Evolutionary conservation across 2,329 filamentous ascomycete species (phyloP), one percentile per base, ranked within the genome.

Genomic region (Penicillium sp.): DNA sequence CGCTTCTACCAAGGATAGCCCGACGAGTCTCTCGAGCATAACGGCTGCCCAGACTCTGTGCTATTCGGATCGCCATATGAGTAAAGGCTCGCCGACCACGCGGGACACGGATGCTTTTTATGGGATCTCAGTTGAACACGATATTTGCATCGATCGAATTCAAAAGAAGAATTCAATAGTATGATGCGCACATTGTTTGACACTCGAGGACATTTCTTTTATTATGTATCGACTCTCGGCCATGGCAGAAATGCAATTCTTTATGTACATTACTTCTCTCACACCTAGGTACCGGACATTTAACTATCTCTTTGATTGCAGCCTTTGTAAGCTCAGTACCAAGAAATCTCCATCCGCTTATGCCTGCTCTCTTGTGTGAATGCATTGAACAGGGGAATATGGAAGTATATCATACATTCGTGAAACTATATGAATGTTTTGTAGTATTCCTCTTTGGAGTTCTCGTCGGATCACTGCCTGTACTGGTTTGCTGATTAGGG

Each of bases 91-190:
- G n/a, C 25, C 25, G 11, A 49, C 13, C 11, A 57, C 55, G 12
- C 39, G 54, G n/a, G 57, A 61, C 11, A 51, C 50, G 3, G 51
- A 58, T 12, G 31, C 42, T 10, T 54, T 52, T 13, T 54, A 57
- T 27, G 64, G 59, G 1, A 68, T 68, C 22, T 44, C 57, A 2
- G 61, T 68, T 14, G 65, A 63, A 30, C 63, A 64, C 46, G 61
- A 66, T 36, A 62, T 67, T 31, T 64, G 59, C 3, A 52, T 68
- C 10, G 43, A 57, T 12, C 64, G 59, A 36, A 31, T 38, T 9
- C 53, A 42, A 18, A 41, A 36, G 30, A 46, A 52, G 7, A 39
- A 42, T 22, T 54, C 50, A 5, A 27, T 52, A 4, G 54, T 56
- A 18, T 59, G 45, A 50, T 36, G 5, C 25, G 25, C 8, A 13